phyloP scores from a whole-genome alignment of 2,329 filamentous ascomycete species.

The Pseudogymnoascus sp. region DNA sequence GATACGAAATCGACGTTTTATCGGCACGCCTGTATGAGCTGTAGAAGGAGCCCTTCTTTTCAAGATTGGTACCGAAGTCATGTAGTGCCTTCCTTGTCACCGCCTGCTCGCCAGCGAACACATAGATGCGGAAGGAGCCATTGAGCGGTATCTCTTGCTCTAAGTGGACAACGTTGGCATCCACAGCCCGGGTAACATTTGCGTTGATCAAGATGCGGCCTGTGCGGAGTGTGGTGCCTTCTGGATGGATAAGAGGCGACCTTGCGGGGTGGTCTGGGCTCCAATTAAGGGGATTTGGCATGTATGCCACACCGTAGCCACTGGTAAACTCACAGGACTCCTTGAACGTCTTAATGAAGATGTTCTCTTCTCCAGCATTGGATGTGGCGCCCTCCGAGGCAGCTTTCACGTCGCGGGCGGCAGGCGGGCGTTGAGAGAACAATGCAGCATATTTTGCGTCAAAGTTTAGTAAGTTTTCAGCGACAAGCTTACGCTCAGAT shows the following conservation, averaged over 20 bases:
- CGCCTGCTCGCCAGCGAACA: constrained; percentile 67
- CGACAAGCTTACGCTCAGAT: constrained; percentile 73
- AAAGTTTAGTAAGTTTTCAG: constrained; percentile 76
- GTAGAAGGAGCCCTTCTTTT: constrained; percentile 64
- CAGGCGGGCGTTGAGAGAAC: constrained; percentile 72
- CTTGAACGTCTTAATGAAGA: constrained; percentile 86
- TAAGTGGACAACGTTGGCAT: constrained; percentile 82
- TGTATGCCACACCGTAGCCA: constrained; percentile 83
- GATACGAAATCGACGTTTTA: constrained; percentile 55
- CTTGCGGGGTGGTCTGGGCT: constrained; percentile 62
- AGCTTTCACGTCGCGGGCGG: constrained; percentile 62
- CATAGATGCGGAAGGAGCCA: constrained; percentile 76
- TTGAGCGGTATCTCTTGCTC: constrained; percentile 87
- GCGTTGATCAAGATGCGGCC: constrained; percentile 71
- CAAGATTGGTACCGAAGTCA: constrained; percentile 60
- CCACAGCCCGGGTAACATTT: constrained; percentile 76
- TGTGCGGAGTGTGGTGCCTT: constrained; percentile 56
- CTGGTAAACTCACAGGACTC: constrained; percentile 86
- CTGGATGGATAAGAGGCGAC: constrained; percentile 60
- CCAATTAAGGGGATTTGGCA: constrained; percentile 79
- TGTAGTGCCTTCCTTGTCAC: constrained; percentile 53
- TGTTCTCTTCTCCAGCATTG: constrained; percentile 49
- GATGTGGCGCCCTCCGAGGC: constrained; percentile 40
- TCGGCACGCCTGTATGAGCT: constrained; percentile 55
- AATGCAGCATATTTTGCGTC: constrained; percentile 85